These are phyloP conservation scores for Hermanozyma aechmeae DNA, from an alignment of 805 yeast species.

Conservation along the genomic window DNA sequence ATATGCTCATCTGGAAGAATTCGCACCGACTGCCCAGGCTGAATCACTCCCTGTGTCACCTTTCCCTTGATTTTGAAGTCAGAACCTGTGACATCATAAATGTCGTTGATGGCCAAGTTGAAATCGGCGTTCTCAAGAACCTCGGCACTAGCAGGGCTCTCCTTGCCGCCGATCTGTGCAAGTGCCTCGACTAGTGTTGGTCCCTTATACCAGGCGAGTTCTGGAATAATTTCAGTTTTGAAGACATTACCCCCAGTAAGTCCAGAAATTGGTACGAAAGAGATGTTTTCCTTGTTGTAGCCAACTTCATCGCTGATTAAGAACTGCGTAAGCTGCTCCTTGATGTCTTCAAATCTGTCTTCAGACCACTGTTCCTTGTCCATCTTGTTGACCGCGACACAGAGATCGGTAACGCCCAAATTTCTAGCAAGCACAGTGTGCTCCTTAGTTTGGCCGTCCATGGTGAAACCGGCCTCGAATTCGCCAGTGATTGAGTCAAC, in stretches of 20 bases:
- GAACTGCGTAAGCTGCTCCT: slow-evolving; percentile 38
- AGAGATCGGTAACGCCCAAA: slow-evolving; percentile 52
- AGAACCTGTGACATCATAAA: slow-evolving; percentile 37
- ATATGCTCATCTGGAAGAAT: slow-evolving; percentile 43
- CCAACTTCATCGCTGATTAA: slow-evolving; percentile 43
- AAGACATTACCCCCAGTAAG: slow-evolving; percentile 59
- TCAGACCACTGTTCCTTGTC: slow-evolving; percentile 54
- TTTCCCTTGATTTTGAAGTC: slow-evolving; percentile 55
- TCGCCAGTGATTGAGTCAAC: slow-evolving; percentile 60
- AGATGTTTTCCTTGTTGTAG: slow-evolving; percentile 30
- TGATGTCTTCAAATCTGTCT: slow-evolving; percentile 42
- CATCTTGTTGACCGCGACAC: slow-evolving; percentile 64
- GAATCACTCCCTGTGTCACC: slow-evolving; percentile 57
- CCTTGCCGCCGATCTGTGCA: slow-evolving; percentile 18
- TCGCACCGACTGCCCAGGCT: slow-evolving; percentile 58
- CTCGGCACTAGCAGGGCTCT: slow-evolving; percentile 5
- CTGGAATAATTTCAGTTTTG: slow-evolving; percentile 22
- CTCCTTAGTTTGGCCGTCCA: slow-evolving; percentile 72
- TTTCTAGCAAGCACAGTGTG: slow-evolving; percentile 62
- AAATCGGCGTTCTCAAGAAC: slow-evolving; percentile 33
- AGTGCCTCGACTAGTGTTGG: slow-evolving; percentile 33
- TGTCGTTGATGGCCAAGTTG: slow-evolving; percentile 55
- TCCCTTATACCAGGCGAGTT: slow-evolving; percentile 39
- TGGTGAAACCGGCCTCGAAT: slow-evolving; percentile 59
- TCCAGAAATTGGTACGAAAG: slow-evolving; percentile 64